Percentiles rank a stretch among this genome's conserved stretches.
Conservation (phyloP, 257 asterid genomes). For the Fraxinus cuspidata region DNA sequence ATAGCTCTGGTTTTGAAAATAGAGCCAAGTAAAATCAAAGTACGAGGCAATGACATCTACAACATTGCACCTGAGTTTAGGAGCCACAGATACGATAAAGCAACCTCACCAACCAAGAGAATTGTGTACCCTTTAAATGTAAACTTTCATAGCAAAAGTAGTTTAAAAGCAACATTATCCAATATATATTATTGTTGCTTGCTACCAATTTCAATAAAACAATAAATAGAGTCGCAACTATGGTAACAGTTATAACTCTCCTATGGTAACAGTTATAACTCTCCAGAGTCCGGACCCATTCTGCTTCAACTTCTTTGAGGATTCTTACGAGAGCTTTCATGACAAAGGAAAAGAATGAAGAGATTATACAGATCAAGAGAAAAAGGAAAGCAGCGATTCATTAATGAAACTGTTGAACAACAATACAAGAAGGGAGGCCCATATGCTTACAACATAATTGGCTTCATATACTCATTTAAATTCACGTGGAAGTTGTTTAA, state of each 20-base stretch:
- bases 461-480: not conserved
- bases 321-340: not conserved
- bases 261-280: not conserved
- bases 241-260: not conserved
- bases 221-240: not conserved
- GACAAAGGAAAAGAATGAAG: not conserved
- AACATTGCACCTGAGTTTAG: not conserved
- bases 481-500: not conserved
- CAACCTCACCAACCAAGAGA: not conserved
- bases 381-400: not conserved
- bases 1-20: not conserved
- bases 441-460: slow-evolving; percentile 2
- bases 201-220: not conserved
- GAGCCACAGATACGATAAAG: not conserved
- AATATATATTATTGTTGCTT: not conserved
- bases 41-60: not conserved
- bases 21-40: not conserved
- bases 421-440: not conserved
- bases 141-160: not conserved
- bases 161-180: not conserved
- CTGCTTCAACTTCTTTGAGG: not conserved
- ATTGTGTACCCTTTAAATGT: not conserved
- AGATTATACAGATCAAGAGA: not conserved
- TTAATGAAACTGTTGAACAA: not conserved
- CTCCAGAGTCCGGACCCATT: not conserved